Evolutionary conservation across 306 rosid species (phyloP), one percentile per base, ranked within the genome.

Genomic region (Casuarina equisetifolia): DNA sequence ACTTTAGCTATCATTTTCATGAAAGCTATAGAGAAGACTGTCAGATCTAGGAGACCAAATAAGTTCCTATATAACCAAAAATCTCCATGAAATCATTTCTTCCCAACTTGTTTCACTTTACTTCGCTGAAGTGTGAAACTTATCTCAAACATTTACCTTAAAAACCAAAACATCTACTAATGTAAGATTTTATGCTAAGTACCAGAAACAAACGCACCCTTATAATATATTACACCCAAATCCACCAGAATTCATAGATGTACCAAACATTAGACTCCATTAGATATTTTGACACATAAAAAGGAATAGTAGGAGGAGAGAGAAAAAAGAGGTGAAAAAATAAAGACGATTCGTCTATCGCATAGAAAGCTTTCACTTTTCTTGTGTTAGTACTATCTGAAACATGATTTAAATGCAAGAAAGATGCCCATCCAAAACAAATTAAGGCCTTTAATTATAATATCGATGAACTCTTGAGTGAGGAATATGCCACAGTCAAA

Each of bases 131-230:
- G 45, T 38, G 45, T 6, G 42, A 63, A 63, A 38, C 6, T 38
- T 3, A 58, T 19, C 32, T 61, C 16, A 3, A 61, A 63, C 3
- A 15, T 63, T 57, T 70, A 25, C 4, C 55, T 70, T 70, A 70
- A 15, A 63, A 11, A 12, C 57, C 40, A 32, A 70, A 7, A 70
- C 9, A 70, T 32, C 32, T 9, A 69, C 9, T 2, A 46, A 44
- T 13, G 17, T 48, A 57, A 48, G 4, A 70, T 32, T 66, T 9
- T 38, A 4, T 12, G n/a, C 71, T 6, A n/a, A 16, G 8, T 9
- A 72, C 75, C 46, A 50, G 4, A 68, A 17, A 68, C 46, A 35
- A 62, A 7, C 62, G 62, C 49, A 75, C 36, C 39, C 59, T 54
- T 54, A 54, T 48, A 54, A 54, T 6, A n/a, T 19, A 54, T 54